Conservation (phyloP, 768 basidiomycete genomes). For the Neoboletus brunneissimus region DNA sequence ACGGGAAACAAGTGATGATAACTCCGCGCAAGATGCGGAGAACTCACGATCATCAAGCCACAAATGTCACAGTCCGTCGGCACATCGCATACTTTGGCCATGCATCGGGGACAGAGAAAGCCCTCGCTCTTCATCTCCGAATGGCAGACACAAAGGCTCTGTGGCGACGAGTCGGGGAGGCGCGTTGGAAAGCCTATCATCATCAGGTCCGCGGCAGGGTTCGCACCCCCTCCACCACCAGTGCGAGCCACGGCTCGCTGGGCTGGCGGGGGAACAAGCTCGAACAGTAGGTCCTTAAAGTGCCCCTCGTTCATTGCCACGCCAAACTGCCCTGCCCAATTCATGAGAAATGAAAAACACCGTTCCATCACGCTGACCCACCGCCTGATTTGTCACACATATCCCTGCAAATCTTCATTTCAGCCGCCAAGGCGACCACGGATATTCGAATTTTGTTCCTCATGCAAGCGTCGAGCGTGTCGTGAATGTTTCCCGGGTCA, state of each 20-base stretch:
- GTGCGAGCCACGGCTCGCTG: slow-evolving; percentile 56
- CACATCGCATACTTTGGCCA: slow-evolving; percentile 92
- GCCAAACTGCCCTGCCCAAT: slow-evolving; percentile 70
- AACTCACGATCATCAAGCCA: slow-evolving; percentile 95
- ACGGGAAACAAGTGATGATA: slow-evolving; percentile 97
- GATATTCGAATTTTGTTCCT: slow-evolving; percentile 86
- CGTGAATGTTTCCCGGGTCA: slow-evolving; percentile 95
- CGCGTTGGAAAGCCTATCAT: slow-evolving; percentile 99
- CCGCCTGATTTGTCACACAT: slow-evolving; percentile 91
- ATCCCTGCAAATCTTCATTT: slow-evolving; percentile 96
- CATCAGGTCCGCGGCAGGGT: slow-evolving; percentile 86
- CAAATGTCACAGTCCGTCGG: slow-evolving; percentile 98
- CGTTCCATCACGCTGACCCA: slow-evolving; percentile 27
- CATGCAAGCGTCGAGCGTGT: slow-evolving; percentile 84
- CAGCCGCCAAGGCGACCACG: slow-evolving; percentile 91
- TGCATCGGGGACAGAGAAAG: slow-evolving; percentile 92
- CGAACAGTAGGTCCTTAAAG: slow-evolving; percentile 93
- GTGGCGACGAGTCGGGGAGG: slow-evolving; percentile 77
- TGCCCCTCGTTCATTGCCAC: slow-evolving; percentile 99
- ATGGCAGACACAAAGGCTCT: slow-evolving; percentile 91
- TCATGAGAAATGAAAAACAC: slow-evolving; percentile 8
- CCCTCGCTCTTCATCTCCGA: slow-evolving; percentile 89
- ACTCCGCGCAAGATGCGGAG: slow-evolving; percentile 94
- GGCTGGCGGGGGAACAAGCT: slow-evolving; percentile 92
- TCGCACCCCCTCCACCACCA: slow-evolving; percentile 44